Evolutionary conservation across 2,329 filamentous ascomycete genomes (phyloP), one percentile per base, ranked within the genome.

Genomic region (Leptographium procerum): DNA sequence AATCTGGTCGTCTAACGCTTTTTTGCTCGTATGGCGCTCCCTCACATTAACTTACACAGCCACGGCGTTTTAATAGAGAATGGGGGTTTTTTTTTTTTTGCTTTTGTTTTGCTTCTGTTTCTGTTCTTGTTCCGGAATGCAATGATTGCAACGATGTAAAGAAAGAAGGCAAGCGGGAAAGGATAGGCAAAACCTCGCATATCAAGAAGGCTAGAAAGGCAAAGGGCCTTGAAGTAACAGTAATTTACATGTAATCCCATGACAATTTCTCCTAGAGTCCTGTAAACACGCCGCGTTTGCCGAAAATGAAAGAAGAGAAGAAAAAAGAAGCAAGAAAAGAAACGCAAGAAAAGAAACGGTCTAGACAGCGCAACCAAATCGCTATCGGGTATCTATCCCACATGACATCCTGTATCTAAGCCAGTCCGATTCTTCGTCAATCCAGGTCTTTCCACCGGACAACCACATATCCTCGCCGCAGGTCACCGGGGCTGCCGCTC

Each of bases 391-490:
- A 52, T 52, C 51, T 31, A 24, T 31, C 22, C 29, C 9, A 19
- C 36, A 22, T 34, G 31, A 33, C 31, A 33, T 33, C 24, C 34
- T 14, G 36, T 13, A 43, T 43, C 36, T 14, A 43, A 43, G 6
- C 31, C 31, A 10, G 31, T 10, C 36, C 13, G 19, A 43, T 5
- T 13, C 43, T n/a, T 26, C 9, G n/a, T 55, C 68, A 82, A 54
- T 81, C 74, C 62, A 83, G 64, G 61, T 83, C 79, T 62, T 70
- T 74, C 66, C 74, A 73, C 33, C 79, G 70, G 3, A 83, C 78
- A 3, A 82, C 71, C 22, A 83, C 73, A 54, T 82, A 83, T 0
- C 80, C 80, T 61, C 75, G 73, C 57, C 73, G 76, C 34, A 83
- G 68, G 2, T 73, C 67, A 2, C 68, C 68, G 10, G 76, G 74